Evolutionary conservation across 768 basidiomycete species (phyloP), one percentile per base, ranked within the genome.

Genomic region (Rhodotorula diobovata): DNA sequence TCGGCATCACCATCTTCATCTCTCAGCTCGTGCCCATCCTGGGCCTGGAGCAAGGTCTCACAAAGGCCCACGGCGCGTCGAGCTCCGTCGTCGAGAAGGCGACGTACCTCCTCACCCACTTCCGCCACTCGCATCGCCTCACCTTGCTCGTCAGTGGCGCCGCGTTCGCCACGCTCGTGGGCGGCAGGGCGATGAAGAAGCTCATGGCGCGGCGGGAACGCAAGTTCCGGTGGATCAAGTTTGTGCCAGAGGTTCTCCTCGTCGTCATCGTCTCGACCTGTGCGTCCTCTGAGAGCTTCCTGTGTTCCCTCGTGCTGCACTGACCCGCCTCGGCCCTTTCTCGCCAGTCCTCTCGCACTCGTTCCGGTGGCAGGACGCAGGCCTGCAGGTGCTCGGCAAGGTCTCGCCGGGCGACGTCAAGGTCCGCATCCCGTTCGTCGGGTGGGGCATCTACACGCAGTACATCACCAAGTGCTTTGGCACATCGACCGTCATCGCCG

Each of bases 191-290:
- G 1, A n/a, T 74, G 59, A 83, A 83, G 71, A 72, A 76, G 16
- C 59, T 64, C 54, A 78, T 82, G 58, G 90, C 90, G 77, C 81
- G 82, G 37, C 80, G 79, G n/a, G 75, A 78, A 51, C 75, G 74
- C 7, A 20, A 5, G 4, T 89, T 87, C 81, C 85, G 83, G 76
- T 81, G 80, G 83, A 86, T 95, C 57, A 88, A 88, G 75, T 88
- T 88, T 25, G 76, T 98, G 15, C 95, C 94, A 0, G 94, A 98
- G 80, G 93, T 99, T 23, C 83, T 99, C 45, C 78, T 97, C 14
- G 88, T 92, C 34, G 94, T 97, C 5, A 85, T 91, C 6, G 80
- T 86, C 4, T 89, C 91, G 0, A 98, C 93, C 5, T 75, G 93
- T 95, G 78, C 76, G 87, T 82, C 37, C 2, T 30, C 20, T n/a